These are phyloP conservation scores for Micractinium conductrix DNA, from an alignment of 139 green algal genomes.

Conservation along the genomic window DNA sequence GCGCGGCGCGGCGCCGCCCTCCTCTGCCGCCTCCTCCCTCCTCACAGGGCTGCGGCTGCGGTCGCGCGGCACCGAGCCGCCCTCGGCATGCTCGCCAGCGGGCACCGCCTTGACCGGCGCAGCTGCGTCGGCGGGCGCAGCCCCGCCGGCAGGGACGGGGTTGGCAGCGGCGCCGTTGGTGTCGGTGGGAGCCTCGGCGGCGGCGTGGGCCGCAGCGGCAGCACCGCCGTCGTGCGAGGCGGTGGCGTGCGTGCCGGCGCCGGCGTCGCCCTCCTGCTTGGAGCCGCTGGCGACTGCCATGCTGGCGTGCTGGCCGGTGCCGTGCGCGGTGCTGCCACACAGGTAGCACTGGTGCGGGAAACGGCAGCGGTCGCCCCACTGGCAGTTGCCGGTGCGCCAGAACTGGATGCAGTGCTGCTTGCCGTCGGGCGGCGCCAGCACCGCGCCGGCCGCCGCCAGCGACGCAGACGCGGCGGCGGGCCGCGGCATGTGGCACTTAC, in stretches of 20 bases:
- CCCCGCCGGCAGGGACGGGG: not conserved
- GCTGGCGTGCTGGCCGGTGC: conserved; percentile 31
- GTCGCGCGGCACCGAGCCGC: not conserved
- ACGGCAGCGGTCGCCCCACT: conserved; percentile 31
- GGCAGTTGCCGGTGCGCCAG: conserved; percentile 30
- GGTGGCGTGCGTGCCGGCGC: not conserved
- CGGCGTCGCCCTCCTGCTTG: not conserved
- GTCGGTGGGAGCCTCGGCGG: not conserved
- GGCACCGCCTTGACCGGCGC: not conserved
- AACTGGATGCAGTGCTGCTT: conserved; percentile 29
- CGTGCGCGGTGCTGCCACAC: conserved; percentile 24
- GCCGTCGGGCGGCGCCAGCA: conserved; percentile 15
- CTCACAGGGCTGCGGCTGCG: conserved; percentile 16
- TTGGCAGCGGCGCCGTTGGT: not conserved
- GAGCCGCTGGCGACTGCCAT: not conserved
- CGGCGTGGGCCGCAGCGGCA: not conserved
- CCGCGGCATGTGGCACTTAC: conserved; percentile 25
- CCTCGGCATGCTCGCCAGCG: not conserved
- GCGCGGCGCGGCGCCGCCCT: not conserved
- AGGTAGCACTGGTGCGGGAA: conserved; percentile 39
- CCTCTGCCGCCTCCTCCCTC: not conserved
- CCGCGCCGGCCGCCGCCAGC: conserved; percentile 8
- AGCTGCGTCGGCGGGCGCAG: not conserved
- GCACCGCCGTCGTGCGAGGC: not conserved
- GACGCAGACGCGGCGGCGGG: not conserved